Conservation (phyloP, 2,329 filamentous ascomycete species). For the Aspergillus pseudotamarii region DNA sequence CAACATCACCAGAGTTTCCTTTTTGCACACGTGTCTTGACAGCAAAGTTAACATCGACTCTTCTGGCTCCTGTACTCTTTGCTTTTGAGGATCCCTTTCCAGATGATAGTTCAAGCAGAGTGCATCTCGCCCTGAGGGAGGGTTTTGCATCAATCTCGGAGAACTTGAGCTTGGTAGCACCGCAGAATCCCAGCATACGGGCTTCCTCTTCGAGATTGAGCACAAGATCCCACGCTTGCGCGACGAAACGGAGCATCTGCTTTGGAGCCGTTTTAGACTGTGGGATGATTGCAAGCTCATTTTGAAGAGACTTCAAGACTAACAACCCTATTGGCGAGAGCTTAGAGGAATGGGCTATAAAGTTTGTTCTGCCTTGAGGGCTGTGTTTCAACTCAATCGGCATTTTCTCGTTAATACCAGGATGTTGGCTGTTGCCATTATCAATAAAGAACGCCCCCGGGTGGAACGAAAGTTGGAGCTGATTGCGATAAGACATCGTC, state of each 20-base stretch:
- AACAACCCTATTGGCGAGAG: slow-evolving; percentile 44
- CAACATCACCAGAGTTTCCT: slow-evolving; percentile 23
- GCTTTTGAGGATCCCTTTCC: slow-evolving; percentile 12
- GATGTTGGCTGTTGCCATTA: slow-evolving; percentile 21
- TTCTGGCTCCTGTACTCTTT: slow-evolving; percentile 3
- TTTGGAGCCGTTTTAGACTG: slow-evolving; percentile 40
- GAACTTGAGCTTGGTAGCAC: slow-evolving; percentile 44
- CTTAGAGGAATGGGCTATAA: slow-evolving; percentile 10
- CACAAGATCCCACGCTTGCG: slow-evolving; percentile 46
- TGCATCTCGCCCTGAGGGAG: slow-evolving; percentile 42
- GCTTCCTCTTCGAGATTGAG: slow-evolving; percentile 46
- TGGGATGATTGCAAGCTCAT: slow-evolving; percentile 37
- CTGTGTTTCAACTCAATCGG: slow-evolving; percentile 40
- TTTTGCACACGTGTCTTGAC: slow-evolving; percentile 33
- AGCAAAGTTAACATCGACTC: slow-evolving; percentile 46
- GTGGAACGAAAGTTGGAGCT: slow-evolving; percentile 47
- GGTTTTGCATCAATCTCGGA: slow-evolving; percentile 28
- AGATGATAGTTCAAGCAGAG: slow-evolving; percentile 33
- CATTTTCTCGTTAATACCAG: slow-evolving; percentile 25
- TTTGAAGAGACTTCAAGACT: slow-evolving; percentile 46
- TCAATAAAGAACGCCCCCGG: slow-evolving; percentile 39
- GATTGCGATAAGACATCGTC: slow-evolving; percentile 45
- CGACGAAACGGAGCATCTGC: slow-evolving; percentile 44
- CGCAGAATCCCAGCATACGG: slow-evolving; percentile 47
- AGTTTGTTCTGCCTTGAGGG: slow-evolving; percentile 24